These are phyloP conservation scores for Plectranthus barbatus DNA, from an alignment of 257 asterid genomes.

Conservation along the genomic window DNA sequence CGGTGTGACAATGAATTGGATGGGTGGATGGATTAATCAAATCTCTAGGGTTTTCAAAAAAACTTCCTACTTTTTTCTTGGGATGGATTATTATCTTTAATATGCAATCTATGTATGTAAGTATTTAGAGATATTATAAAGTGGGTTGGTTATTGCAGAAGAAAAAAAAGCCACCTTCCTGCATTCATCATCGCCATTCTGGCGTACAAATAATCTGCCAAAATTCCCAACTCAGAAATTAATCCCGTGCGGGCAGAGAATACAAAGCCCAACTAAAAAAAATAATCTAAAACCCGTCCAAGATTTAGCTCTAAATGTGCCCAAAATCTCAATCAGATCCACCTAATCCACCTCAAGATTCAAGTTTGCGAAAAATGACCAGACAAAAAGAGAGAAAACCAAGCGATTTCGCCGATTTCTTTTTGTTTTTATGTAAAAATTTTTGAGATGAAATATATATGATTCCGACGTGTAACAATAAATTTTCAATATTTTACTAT, in stretches of 20 bases:
- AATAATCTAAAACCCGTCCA: conserved; percentile 5
- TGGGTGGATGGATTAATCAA: neutral
- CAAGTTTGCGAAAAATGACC: conserved; percentile 23
- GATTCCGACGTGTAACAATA: too few species aligned
- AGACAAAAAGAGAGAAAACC: conserved; percentile 18
- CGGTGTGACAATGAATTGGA: neutral
- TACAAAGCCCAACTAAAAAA: neutral
- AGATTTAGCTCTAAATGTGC: conserved; percentile 13
- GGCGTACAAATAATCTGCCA: neutral
- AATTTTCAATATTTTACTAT: too few species aligned
- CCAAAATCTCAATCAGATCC: neutral
- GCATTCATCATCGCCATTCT: conserved; percentile 70
- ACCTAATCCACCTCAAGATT: conserved; percentile 31
- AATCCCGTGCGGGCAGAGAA: conserved; percentile 4
- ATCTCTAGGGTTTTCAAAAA: neutral
- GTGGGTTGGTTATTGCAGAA: neutral
- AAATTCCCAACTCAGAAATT: conserved; percentile 14
- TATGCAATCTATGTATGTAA: conserved; percentile 5
- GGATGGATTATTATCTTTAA: neutral
- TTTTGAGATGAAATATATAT: too few species aligned
- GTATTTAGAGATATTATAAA: neutral
- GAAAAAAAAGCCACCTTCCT: conserved; percentile 60
- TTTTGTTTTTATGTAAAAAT: too few species aligned
- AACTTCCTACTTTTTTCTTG: neutral
- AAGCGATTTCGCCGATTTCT: too few species aligned